Evolutionary conservation across 768 basidiomycete species (phyloP).

Genomic region (Phlegmacium glaucopus): DNA sequence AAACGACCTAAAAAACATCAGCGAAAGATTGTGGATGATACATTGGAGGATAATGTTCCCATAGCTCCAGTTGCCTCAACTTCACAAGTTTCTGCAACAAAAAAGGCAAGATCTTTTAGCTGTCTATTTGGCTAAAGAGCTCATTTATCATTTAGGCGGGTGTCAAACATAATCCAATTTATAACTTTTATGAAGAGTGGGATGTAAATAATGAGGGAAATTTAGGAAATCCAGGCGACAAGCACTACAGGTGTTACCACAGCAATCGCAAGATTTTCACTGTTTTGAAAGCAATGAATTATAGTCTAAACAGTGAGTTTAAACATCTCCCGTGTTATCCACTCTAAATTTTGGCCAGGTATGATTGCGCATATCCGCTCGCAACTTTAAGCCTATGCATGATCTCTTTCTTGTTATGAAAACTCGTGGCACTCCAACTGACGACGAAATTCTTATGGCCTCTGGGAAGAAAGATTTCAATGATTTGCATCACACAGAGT

Average conservation of each 20-base stretch:
- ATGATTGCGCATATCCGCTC: background rate
- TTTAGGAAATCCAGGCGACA: background rate
- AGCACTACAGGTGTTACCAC: constrained; percentile 1
- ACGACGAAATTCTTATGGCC: background rate
- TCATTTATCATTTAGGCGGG: no score
- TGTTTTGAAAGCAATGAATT: background rate
- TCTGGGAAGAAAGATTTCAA: background rate
- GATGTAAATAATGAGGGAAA: background rate
- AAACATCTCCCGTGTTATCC: no score
- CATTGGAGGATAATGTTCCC: background rate
- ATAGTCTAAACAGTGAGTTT: background rate
- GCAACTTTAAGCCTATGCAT: background rate
- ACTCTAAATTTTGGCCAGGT: background rate
- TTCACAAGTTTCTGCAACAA: background rate
- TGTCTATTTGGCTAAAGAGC: no score
- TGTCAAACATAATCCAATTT: background rate
- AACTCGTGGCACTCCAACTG: background rate
- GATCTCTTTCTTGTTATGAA: background rate
- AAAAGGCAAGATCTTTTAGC: background rate
- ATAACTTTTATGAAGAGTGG: background rate
- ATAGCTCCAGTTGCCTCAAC: background rate
- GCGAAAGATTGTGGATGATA: background rate
- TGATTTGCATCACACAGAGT: background rate
- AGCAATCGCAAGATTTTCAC: background rate
- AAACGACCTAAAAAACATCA: background rate